Base-by-base conservation (phyloP, 1,284 basidiomycete species). In the Ustilago xerochloae region DNA sequence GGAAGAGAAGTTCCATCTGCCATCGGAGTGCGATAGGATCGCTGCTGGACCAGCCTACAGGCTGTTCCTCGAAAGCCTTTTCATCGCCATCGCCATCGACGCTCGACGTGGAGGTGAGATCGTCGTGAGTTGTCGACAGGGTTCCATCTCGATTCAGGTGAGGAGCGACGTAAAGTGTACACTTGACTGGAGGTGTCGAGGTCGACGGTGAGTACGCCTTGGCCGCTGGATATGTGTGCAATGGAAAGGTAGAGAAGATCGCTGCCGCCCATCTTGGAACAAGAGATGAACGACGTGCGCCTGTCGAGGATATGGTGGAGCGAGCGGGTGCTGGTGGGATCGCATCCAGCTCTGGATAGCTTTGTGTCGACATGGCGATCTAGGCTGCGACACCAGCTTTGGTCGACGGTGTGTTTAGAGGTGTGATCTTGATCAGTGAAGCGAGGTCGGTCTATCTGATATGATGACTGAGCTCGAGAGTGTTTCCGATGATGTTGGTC, bases 1-100 rank as follows among this genome's bases (percentile, higher is more conserved):
- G 74, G 28, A 80, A 75, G 7, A 75, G 22, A 20, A 81, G 60
- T 52, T 79, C 76, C 64, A 82, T 74, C 48, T 82, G 81, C 80
- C 79, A 81, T 6, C 75, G 65, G 13, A 82, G 58, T 10, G 77
- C 70, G 15, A 76, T 69, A 0, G 81, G 79, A 28, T 82, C 80
- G 15, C 71, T 68, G 50, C 79, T 81, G 0, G 78, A 69, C 81
- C 81, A 82, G 15, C 59, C 65, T 10, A 20, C 12, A 3, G 61
- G 41, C 16, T 29, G 46, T 7, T n/a, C n/a, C 10, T 12, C 7
- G 3, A 18, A 28, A 3, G 20, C 15, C 41, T 59, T 55, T 5
- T 63, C 51, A 10, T 68, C 50, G 2, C 38, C 39, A 6, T 24
- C 41, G 22, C 38, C 39, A 6, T 24, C 41, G 22, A 43, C 13